A percentile compares a stretch with the other conserved stretches of the same genome.
Conservation (phyloP, 2,329 filamentous ascomycete genomes). For the Fusarium buharicum region DNA sequence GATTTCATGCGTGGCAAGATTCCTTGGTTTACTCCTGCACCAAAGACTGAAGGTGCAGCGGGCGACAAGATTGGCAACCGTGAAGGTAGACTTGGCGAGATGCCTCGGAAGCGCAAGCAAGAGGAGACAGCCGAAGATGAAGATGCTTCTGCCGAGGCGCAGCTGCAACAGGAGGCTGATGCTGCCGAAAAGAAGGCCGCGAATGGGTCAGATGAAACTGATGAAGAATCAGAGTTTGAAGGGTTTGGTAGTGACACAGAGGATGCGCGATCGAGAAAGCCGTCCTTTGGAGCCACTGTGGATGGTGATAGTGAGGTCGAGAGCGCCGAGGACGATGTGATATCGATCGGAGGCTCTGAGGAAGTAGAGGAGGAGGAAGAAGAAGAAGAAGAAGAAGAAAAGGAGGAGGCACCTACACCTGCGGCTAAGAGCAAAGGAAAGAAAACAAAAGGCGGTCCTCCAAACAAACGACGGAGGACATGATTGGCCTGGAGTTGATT, state of each 20-base stretch:
- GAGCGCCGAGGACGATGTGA: constrained; percentile 54
- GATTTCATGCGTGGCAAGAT: constrained; percentile 96
- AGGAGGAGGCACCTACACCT: constrained; percentile 19
- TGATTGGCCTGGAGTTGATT: constrained; percentile 30
- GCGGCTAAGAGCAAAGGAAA: constrained; percentile 34
- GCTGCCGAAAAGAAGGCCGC: constrained; percentile 45
- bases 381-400: constrained; percentile 46
- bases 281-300: constrained; percentile 47
- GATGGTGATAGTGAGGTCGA: constrained; percentile 54
- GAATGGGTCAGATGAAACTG: constrained; percentile 52
- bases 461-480: constrained; percentile 45
- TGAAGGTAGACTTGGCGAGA: constrained; percentile 84
- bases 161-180: constrained; percentile 44
- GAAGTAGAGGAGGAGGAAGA: constrained; percentile 46
- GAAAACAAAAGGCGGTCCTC: constrained; percentile 30
- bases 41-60: constrained; percentile 64
- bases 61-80: constrained; percentile 71
- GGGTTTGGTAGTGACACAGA: constrained; percentile 53
- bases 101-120: constrained; percentile 80
- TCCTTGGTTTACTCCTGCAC: constrained; percentile 92
- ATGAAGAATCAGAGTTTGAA: constrained; percentile 53
- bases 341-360: constrained; percentile 46
- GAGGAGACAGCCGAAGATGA: constrained; percentile 62
- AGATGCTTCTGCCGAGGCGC: constrained; percentile 49
- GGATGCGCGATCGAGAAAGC: constrained; percentile 46